These are phyloP conservation scores for Evernia prunastri DNA, from an alignment of 495 filamentous ascomycete species.

Conservation along the genomic window DNA sequence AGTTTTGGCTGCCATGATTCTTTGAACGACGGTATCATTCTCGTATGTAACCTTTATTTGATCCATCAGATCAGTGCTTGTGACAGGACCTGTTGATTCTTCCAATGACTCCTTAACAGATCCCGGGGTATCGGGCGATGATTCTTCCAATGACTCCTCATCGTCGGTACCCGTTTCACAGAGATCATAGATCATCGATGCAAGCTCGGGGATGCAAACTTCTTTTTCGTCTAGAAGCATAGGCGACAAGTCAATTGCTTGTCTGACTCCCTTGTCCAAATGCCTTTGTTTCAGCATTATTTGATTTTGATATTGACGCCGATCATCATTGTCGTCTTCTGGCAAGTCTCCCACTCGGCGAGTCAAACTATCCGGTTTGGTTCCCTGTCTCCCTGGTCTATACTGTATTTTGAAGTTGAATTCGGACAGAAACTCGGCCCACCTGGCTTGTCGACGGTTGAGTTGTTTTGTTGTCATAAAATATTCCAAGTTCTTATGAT, in stretches of 20 bases:
- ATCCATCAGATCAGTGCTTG: not conserved
- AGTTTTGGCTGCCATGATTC: not conserved
- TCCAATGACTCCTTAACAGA: not conserved
- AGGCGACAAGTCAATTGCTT: not conserved
- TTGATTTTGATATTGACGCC: not conserved
- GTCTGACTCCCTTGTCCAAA: not conserved
- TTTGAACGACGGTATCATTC: not conserved
- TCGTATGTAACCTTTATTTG: not conserved
- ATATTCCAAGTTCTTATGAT: slow-evolving; percentile 14
- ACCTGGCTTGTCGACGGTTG: not conserved
- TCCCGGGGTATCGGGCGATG: not conserved
- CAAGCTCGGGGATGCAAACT: no score
- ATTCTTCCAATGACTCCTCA: not conserved
- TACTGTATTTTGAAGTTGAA: slow-evolving; percentile 15
- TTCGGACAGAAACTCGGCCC: not conserved
- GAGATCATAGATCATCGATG: not conserved
- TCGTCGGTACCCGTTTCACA: not conserved
- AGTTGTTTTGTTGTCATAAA: slow-evolving; percentile 8
- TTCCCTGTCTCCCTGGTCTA: slow-evolving; percentile 18
- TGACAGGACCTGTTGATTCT: not conserved
- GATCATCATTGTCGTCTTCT: not conserved
- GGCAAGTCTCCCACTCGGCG: not conserved
- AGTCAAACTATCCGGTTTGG: slow-evolving; percentile 14
- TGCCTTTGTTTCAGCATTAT: not conserved
- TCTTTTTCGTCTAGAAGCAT: not conserved